Conservation (phyloP, 2,329 filamentous ascomycete species). For the Cladophialophora yegresii region DNA sequence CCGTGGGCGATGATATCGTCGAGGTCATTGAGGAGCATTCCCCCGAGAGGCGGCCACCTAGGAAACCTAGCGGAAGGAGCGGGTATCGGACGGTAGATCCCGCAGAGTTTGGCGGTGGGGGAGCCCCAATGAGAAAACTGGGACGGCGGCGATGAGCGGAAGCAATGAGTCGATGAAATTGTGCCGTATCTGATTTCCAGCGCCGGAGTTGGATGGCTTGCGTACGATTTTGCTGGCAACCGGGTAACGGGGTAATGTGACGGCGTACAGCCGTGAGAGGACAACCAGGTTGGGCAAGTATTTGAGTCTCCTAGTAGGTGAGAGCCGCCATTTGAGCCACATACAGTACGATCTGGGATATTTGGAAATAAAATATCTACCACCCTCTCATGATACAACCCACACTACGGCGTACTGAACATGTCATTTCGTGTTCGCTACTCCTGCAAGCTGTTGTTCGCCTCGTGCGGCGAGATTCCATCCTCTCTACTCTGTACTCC, state of each 20-base stretch:
- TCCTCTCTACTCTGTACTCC: neutral
- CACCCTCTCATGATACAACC: neutral
- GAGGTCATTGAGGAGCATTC: conserved; percentile 38
- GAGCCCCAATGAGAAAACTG: conserved; percentile 31
- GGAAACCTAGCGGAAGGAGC: conserved; percentile 28
- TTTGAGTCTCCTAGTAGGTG: neutral
- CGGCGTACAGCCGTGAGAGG: neutral
- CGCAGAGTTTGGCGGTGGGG: conserved; percentile 36
- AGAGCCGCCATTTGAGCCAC: neutral
- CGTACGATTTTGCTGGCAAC: neutral
- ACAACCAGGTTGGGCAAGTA: neutral
- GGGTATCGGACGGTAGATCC: conserved; percentile 37
- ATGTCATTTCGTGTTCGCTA: neutral
- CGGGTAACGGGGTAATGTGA: neutral
- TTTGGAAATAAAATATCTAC: neutral
- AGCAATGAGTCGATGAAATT: neutral
- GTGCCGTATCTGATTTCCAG: conserved; percentile 2
- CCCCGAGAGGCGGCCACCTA: conserved; percentile 28
- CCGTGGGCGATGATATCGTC: conserved; percentile 35
- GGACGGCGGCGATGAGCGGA: conserved; percentile 19
- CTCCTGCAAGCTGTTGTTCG: neutral
- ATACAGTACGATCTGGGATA: neutral
- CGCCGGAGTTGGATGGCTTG: conserved; percentile 15
- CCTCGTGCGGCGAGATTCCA: neutral
- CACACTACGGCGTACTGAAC: neutral